Evolutionary conservation across 2,329 filamentous ascomycete species (phyloP), one percentile per base, ranked within the genome.

Genomic region (Didymella segeticola): DNA sequence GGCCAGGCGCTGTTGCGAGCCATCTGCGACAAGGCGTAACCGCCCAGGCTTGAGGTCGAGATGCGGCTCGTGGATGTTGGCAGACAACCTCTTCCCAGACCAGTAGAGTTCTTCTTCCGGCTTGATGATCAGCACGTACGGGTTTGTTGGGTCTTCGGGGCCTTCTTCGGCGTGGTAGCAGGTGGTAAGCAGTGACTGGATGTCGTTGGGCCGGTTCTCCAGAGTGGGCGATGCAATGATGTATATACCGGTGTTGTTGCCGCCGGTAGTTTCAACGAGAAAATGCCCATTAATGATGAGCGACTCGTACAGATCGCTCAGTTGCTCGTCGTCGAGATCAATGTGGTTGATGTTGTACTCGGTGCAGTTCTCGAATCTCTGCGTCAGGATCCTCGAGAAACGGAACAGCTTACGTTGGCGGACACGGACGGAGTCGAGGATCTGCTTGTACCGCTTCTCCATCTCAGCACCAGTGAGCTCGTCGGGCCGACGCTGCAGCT

Each of bases 361-460:
- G 9, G 92, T 96, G 5, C 91, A 90, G 69, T 99, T 98, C 74
- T 99, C 95, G 68, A 99, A 99, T 53, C 93, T 87, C 70, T 96
- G 90, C 64, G 90, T 93, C 48, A 99, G 77, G 71, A 96, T 91
- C 61, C 92, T 86, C 15, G 91, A 95, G 76, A 98, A 98, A 56
- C 95, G 90, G 72, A 98, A 96, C 59, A 99, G 82, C 84, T 98
- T 98, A 75, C 95, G 86, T 76, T 99, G 95, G 19, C 95, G 87
- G 52, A 98, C 93, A 67, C 95, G 91, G 19, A 98, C 96, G 0
- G 95, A 98, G 73, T 99, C 95, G 2, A 99, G 80, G 59, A 93
- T 92, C 57, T 91, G 89, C 77, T 97, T 98, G 80, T 98, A 99
- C 38, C 95, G 86, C 78, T 96, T 97, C 75, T 95, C 96, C 89